A percentile compares a stretch with the other conserved stretches of the same genome.
Evolutionary conservation across 2,329 filamentous ascomycete species (phyloP).

Genomic region (Lachnellula subtilissima): DNA sequence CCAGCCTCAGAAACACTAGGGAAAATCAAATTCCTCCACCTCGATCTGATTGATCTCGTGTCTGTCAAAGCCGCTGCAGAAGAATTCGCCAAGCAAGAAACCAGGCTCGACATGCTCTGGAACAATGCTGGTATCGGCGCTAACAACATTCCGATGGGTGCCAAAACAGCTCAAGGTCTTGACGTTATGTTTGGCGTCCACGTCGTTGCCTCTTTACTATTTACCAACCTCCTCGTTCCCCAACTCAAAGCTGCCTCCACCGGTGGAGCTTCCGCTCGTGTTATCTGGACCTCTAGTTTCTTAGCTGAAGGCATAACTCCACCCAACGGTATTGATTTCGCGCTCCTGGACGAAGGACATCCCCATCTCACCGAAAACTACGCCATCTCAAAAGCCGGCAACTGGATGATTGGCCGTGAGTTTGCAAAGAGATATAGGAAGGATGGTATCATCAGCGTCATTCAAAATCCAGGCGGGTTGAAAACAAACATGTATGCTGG

Average conservation of each 20-base stretch:
- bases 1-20: slow-evolving; percentile 17
- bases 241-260: slow-evolving; percentile 26
- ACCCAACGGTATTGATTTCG: neutral
- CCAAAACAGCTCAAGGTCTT: slow-evolving; percentile 7
- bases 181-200: slow-evolving; percentile 14
- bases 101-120: slow-evolving; percentile 35
- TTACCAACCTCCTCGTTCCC: slow-evolving; percentile 35
- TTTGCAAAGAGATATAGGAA: slow-evolving; percentile 1
- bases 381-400: slow-evolving; percentile 14
- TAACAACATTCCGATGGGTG: slow-evolving; percentile 1
- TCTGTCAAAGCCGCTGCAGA: slow-evolving; percentile 33
- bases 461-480: slow-evolving; percentile 20
- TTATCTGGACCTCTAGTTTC: slow-evolving; percentile 13
- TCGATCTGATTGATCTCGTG: slow-evolving; percentile 34
- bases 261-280: neutral
- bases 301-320: neutral
- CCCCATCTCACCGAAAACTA: slow-evolving; percentile 10
- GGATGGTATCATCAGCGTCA: slow-evolving; percentile 15
- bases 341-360: too few species aligned
- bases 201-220: slow-evolving; percentile 14
- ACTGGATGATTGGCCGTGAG: slow-evolving; percentile 17
- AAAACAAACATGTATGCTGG: slow-evolving; percentile 3
- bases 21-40: slow-evolving; percentile 31
- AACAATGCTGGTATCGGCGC: slow-evolving; percentile 29
- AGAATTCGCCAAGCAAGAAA: slow-evolving; percentile 31